Base-by-base conservation (phyloP, 805 yeast species). In the Saccharomycopsis fibuligera region DNA sequence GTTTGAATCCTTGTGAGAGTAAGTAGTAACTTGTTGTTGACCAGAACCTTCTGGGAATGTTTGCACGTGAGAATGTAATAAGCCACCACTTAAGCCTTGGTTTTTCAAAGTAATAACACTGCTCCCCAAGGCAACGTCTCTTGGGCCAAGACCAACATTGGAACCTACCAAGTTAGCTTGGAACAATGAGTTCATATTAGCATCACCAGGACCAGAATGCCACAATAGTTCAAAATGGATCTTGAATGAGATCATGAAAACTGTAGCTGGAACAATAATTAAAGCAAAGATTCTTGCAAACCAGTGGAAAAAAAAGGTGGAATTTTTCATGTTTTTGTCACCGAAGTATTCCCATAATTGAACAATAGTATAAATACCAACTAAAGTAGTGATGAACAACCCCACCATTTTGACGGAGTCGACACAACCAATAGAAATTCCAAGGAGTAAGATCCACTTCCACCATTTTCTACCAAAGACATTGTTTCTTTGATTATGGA, bases 401-500 rank as follows among this genome's bases (percentile, higher is more conserved):
- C 99, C 99, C 50, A 93, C 98, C 96, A 90, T 88, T 68, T 93
- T 93, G 50, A 89, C 95, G 25, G 96, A 84, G 62, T 91, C 83
- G 17, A 90, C 85, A 64, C 93, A 86, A 37, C 99, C 98, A 59
- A 93, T 79, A 41, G 79, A 72, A 45, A 88, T 68, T 56, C 99
- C 99, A 6, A 96, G 85, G 50, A 85, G 68, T 22, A 83, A 58
- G 45, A 93, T 67, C 96, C 97, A 91, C 63, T 79, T 80, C 96
- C 96, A 93, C 97, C 99, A 91, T 61, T 78, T 75, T 60, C 81
- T 70, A 10, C 85, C 62, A 61, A 90, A 87, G 31, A 70, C 69
- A 45, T 67, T 62, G 14, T 60, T 55, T 36, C 72, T 73, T 37
- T 72, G 66, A 57, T 74, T 78, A 67, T 86, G 83, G 68, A 87